Evolutionary conservation across 2,329 filamentous ascomycete genomes (phyloP).

Genomic region (Colletotrichum tabaci): DNA sequence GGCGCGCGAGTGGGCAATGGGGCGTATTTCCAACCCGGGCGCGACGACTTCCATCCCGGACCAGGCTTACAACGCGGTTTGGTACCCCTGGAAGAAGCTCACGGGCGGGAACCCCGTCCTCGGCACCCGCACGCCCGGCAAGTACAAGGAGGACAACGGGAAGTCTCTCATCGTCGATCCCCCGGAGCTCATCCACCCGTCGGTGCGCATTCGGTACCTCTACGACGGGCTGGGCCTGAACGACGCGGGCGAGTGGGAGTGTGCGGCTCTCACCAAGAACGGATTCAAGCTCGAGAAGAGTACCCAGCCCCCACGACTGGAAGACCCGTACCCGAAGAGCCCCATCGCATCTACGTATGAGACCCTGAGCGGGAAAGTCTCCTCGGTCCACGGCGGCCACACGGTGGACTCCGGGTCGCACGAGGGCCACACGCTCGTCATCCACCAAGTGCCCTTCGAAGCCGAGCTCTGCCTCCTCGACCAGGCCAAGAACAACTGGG

Average conservation of each 20-base stretch:
- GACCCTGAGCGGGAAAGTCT: slow-evolving; percentile 26
- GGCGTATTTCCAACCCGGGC: slow-evolving; percentile 42
- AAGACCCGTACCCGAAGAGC: neutral
- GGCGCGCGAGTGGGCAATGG: slow-evolving; percentile 43
- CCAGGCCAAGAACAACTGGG: slow-evolving; percentile 31
- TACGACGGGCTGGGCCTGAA: slow-evolving; percentile 49
- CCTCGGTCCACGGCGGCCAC: slow-evolving; percentile 18
- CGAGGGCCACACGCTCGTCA: slow-evolving; percentile 19
- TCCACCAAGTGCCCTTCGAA: slow-evolving; percentile 41
- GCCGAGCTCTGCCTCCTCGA: slow-evolving; percentile 39
- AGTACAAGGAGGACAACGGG: slow-evolving; percentile 44
- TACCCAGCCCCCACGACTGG: neutral
- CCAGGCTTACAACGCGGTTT: slow-evolving; percentile 12
- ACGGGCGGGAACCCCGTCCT: slow-evolving; percentile 23
- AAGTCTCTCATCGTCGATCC: slow-evolving; percentile 25
- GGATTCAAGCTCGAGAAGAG: slow-evolving; percentile 35
- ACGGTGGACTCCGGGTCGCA: neutral
- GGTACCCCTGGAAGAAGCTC: slow-evolving; percentile 28
- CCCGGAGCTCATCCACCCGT: slow-evolving; percentile 51
- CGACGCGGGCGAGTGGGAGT: slow-evolving; percentile 47
- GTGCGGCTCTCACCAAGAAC: slow-evolving; percentile 41
- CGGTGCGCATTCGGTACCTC: slow-evolving; percentile 52
- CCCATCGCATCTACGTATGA: slow-evolving; percentile 33
- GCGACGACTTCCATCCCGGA: slow-evolving; percentile 32
- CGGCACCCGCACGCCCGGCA: slow-evolving; percentile 45